Evolutionary conservation across 108 stramenopile genomes (phyloP), one percentile per base, ranked within the genome.

Genomic region (Fistulifera solaris): DNA sequence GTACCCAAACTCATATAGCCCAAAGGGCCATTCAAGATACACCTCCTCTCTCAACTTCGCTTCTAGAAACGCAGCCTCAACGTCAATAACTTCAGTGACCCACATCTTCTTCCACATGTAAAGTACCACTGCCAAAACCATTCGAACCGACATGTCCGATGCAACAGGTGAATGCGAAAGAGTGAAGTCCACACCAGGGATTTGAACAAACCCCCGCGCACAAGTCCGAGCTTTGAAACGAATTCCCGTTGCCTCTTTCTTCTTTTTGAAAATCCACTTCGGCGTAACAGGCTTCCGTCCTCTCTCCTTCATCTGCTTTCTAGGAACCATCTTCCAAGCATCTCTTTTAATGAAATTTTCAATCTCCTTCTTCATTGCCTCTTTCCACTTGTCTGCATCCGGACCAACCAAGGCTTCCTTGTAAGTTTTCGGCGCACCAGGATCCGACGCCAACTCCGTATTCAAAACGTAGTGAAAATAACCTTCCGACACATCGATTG

Each of bases 1-100:
- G 22, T 11, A 56, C 40, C 54, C 54, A 17, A 56, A 26, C 17
- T 56, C 54, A 3, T 11, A 3, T 4, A 61, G 2, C 6, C 59
- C 59, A 2, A 55, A 54, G 5, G 54, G 61, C 27, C 15, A 15
- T 19, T 62, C 54, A 2, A 56, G 23, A 22, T 56, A 56, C 19
- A 45, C 21, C 6, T 23, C 41, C 19, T 42, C 41, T 4, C 57
- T 24, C 61, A 56, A 12, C 6, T 45, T 26, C 16, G 35, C 63
- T 44, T 63, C 27, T 3, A 64, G 46, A 47, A 64, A 64, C 11
- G 63, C 63, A 11, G 58, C 56, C 2, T 47, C 31, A 31, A 64
- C 35, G 38, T 64, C 63, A 28, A 62, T 42, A 15, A 61, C 56
- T 14, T 61, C 52, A 17, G 28, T 14, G 3, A 44, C 40, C 25